A percentile compares a stretch with the other conserved stretches of the same genome.
Evolutionary conservation across 306 rosid species (phyloP).

Genomic region (Acmispon strigosus): DNA sequence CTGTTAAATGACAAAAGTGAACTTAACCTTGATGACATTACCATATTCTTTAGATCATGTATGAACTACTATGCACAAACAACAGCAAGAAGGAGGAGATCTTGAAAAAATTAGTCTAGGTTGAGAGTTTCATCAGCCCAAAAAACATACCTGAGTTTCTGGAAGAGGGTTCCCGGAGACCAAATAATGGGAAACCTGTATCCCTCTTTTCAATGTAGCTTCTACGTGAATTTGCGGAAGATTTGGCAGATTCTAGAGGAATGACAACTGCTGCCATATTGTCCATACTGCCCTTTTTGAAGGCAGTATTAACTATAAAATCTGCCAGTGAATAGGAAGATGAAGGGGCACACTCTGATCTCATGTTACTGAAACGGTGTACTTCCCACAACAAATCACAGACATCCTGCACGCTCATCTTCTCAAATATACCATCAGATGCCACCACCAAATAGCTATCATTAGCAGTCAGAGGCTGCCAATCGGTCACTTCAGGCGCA

Average conservation of each 20-base stretch:
- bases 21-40: background rate
- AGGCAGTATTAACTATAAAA: constrained; percentile 61
- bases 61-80: background rate
- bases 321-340: constrained; percentile 78
- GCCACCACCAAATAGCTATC: constrained; percentile 95
- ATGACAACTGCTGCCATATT: constrained; percentile 83
- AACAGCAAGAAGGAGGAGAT: constrained; percentile 1
- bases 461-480: constrained; percentile 72
- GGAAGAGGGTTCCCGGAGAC: constrained; percentile 33
- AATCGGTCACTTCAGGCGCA: constrained; percentile 89
- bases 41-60: constrained; percentile 5
- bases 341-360: constrained; percentile 47
- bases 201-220: constrained; percentile 40
- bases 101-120: background rate
- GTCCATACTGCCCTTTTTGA: constrained; percentile 79
- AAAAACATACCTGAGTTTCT: constrained; percentile 48
- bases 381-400: constrained; percentile 92
- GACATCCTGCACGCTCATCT: constrained; percentile 72
- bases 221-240: constrained; percentile 30
- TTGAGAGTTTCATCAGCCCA: constrained; percentile 9
- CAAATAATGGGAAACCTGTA: constrained; percentile 24
- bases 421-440: constrained; percentile 95
- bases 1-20: background rate
- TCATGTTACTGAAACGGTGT: constrained; percentile 24
- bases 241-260: constrained; percentile 53